Base-by-base conservation (phyloP, 2,329 filamentous ascomycete species). In the Colletotrichum endophyticum region DNA sequence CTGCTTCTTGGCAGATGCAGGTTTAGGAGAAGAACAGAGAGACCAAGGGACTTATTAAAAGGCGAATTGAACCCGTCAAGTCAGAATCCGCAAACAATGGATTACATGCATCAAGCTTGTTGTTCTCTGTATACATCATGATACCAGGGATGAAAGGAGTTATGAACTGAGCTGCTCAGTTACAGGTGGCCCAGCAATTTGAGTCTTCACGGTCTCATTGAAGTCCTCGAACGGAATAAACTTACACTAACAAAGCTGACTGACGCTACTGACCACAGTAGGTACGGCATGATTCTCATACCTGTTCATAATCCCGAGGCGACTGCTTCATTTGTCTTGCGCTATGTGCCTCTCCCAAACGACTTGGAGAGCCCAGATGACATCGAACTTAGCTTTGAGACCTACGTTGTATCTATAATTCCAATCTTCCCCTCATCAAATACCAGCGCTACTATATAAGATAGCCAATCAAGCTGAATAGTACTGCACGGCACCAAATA, bases 381-480 rank as follows among this genome's bases (percentile, higher is more conserved):
- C n/a, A 13, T 7, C 6, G 6, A 49, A 7, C 13, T 11, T 2
- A 49, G 11, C 44, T 3, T 4, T 3, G 11, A 49, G 11, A 49
- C 6, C n/a, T 9, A 49, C 11, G n/a, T 49, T 22, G 11, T 13
- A 1, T 8, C n/a, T 11, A 49, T 49, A 0, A 8, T 8, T 22
- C 12, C 13, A 13, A 13, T 13, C 19, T 8, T 13, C 44, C 3
- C 6, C n/a, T 13, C n/a, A 22, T 11, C n/a, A 22, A 13, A 22
- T 22, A 49, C 2, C 11, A 22, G 2, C 1, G n/a, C 44, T 49
- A 22, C 34, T 39, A 16, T 22, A 53, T 13, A 22, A 53, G 2
- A 1, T 8, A 53, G 0, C 3, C n/a, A 53, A 0, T 3, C n/a
- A 22, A 13, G n/a, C n/a, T 22, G 44, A 53, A 11, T 1, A 53